Base-by-base conservation (phyloP, 176 grass and related monocot genomes). In the Poa pratensis region DNA sequence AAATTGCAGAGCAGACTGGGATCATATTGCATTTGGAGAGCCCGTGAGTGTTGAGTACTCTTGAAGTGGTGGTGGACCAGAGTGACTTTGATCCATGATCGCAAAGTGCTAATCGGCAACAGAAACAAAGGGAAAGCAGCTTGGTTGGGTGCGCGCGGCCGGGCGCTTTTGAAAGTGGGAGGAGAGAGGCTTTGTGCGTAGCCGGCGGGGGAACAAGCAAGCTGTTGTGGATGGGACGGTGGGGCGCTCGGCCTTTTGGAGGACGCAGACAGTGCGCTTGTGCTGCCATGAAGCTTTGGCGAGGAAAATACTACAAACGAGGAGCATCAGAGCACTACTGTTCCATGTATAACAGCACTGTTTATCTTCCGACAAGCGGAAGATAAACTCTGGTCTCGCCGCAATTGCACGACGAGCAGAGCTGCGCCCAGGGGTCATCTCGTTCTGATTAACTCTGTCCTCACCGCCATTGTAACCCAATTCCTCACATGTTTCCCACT, bases 111-210 rank as follows among this genome's bases (percentile, higher is more conserved):
- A 43, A 6, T 43, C 42, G 8, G 69, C 37, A 50, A 10, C 37
- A 84, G 57, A 34, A 45, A 30, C 80, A 26, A 80, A 18, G 22
- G 12, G 23, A 55, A 72, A 73, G 23, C 68, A 49, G 70, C 12
- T 61, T 19, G 24, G 78, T n/a, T 15, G 59, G 39, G 58, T 32
- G 39, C 13, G 13, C 15, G 39, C 18, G 58, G 59, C 24, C 42
- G 26, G 42, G 26, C 13, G 24, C 78, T 50, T 80, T 65, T 48
- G 0, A 32, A 64, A 46, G 77, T 78, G 75, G 50, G 34, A 13
- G 14, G 22, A 23, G 22, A 19, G 8, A 3, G 19, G 11, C 11
- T 15, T 55, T 10, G 73, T 76, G 17, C 23, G 49, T 53, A 46
- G 72, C 23, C 27, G 4, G 16, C 24, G 48, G 16, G 19, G 50